A percentile compares a stretch with the other conserved stretches of the same genome.
phyloP scores from a whole-genome alignment of 768 basidiomycete species.

The Dictyophora rubrovolvata region DNA sequence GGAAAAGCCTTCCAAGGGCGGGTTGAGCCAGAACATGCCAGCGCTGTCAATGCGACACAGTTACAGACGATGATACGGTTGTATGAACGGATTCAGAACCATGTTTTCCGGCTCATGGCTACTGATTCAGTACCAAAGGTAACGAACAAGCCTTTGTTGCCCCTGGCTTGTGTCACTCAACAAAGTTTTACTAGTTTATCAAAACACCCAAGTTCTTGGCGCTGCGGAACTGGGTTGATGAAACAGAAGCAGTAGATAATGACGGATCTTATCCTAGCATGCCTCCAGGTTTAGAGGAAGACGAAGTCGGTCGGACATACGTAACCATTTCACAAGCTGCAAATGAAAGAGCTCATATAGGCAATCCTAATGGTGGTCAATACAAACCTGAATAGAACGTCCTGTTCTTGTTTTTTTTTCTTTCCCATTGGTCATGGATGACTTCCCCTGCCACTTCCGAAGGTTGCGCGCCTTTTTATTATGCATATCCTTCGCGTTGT shows the following conservation, averaged over 20 bases:
- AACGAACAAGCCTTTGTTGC: conserved; percentile 13
- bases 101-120: conserved; percentile 96
- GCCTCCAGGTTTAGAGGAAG: conserved; percentile 58
- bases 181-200: conserved; percentile 52
- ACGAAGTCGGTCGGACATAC: conserved; percentile 77
- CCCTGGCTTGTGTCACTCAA: neutral
- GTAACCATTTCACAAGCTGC: conserved; percentile 78
- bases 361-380: neutral
- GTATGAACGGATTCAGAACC: conserved; percentile 93
- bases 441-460: too few relatives aligned
- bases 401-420: neutral
- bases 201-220: conserved; percentile 77
- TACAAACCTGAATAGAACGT: neutral
- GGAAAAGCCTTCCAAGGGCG: conserved; percentile 73
- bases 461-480: too few relatives aligned
- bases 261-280: conserved; percentile 46
- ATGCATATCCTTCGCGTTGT: neutral
- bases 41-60: conserved; percentile 87
- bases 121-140: conserved; percentile 99
- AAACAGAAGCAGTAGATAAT: conserved; percentile 43
- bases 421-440: neutral
- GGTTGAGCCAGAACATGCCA: conserved; percentile 72
- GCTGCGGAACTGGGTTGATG: conserved; percentile 69
- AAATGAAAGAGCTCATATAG: conserved; percentile 53
- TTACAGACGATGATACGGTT: conserved; percentile 85